phyloP scores from a whole-genome alignment of 352 stramenopile genomes.

The Phytophthora foliorum region DNA sequence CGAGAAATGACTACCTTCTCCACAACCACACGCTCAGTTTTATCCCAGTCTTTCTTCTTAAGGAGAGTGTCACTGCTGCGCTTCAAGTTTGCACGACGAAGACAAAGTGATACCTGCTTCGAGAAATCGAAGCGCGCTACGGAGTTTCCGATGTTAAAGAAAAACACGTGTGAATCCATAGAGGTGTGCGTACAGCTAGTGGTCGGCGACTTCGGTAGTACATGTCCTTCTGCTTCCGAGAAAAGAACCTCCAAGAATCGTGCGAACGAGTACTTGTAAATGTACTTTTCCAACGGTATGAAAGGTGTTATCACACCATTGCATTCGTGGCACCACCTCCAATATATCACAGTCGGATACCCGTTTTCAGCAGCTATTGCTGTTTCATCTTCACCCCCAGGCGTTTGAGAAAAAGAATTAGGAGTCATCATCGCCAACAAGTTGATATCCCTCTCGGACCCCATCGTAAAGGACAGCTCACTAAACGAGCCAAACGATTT shows the following conservation, averaged over 20 bases:
- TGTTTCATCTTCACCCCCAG: conserved; percentile 34
- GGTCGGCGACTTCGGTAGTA: conserved; percentile 16
- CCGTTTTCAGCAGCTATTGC: conserved; percentile 32
- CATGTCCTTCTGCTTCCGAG: conserved; percentile 67
- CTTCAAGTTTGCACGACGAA: conserved; percentile 34
- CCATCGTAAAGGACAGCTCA: conserved; percentile 40
- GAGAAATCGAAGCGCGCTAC: conserved; percentile 79
- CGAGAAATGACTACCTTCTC: conserved; percentile 41
- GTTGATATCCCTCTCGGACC: conserved; percentile 54
- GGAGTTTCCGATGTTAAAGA: conserved; percentile 83
- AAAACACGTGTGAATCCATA: conserved; percentile 77
- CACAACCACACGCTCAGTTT: conserved; percentile 38
- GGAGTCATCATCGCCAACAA: conserved; percentile 55
- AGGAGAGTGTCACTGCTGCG: conserved; percentile 2
- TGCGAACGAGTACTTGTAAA: conserved; percentile 98
- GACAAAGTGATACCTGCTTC: conserved; percentile 49
- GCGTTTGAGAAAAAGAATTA: conserved; percentile 36
- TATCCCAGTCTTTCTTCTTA: conserved; percentile 23
- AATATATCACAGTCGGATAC: conserved; percentile 93
- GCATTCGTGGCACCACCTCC: conserved; percentile 98
- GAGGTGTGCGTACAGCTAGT: conserved; percentile 54
- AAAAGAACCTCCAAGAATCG: conserved; percentile 98
- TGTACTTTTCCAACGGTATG: conserved; percentile 87
- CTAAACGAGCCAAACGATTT: conserved; percentile 46
- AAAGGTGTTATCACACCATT: conserved; percentile 94